Evolutionary conservation across 768 basidiomycete genomes (phyloP), one percentile per base, ranked within the genome.

Genomic region (Pisolithus orientalis): DNA sequence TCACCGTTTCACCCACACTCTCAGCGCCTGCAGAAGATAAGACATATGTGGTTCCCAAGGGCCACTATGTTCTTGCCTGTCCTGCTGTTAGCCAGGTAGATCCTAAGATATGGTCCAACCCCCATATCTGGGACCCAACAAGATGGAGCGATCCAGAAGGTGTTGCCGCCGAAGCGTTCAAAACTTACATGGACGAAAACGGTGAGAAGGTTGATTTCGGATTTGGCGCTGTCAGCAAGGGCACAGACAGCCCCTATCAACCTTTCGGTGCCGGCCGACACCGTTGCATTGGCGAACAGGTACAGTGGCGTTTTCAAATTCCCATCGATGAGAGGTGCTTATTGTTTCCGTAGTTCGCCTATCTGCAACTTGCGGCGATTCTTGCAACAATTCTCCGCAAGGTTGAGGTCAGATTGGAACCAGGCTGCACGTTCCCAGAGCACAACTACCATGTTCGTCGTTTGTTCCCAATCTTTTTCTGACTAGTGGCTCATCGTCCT

Each of bases 221-320:
- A 2, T 99, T 91, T 68, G 96, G 96, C 49, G 82, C 85, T 54
- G 89, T 99, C 48, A 90, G 87, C 74, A 97, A 97, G 73, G 94
- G 94, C 47, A 97, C 94, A 6, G 90, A 94, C 52, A 90, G 87
- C 59, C 92, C 91, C 46, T 97, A 98, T 68, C 90, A 96, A 66
- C 96, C 96, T 2, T 99, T 99, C 62, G 96, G 96, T 56, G 95
- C 96, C 48, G 96, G 96, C 28, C 79, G 90, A 61, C 95, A 97
- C 73, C 78, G 94, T 57, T 98, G 91, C 68, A 94, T 97, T 55
- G 91, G 93, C 57, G 93, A 94, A 72, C 87, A 85, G 73, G 85
- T 84, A 44, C 43, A 75, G 68, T 52, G 27, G 53, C 14, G 24
- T 49, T 34, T 49, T 24, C 24, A 3, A 48, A 31, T 38, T 49